Base-by-base conservation (phyloP, 352 stramenopile genomes). In the Globisporangium spinosum region DNA sequence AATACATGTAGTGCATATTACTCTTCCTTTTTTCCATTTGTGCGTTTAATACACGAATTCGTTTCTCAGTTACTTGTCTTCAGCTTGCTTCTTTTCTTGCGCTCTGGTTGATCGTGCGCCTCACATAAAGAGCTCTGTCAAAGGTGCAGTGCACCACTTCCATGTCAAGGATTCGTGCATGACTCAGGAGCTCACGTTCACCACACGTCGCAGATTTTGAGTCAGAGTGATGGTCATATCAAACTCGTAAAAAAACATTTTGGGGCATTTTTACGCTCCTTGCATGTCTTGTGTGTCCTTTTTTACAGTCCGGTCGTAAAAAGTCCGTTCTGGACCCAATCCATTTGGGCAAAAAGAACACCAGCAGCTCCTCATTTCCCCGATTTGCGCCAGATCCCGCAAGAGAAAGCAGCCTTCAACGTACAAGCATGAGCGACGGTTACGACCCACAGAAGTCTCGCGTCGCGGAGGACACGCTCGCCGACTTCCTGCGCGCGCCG, bases 381-480 rank as follows among this genome's bases (percentile, higher is more conserved):
- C 13, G 13, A 43, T 59, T 32, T 17, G 54, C 27, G 32, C 53
- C 6, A 35, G 23, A 40, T 17, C 2, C 10, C 6, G 23, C 38
- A 54, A 9, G 35, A 34, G 40, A 66, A 23, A 69, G 62, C 60
- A 62, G 20, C 38, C 35, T 23, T 47, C 27, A 72, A 32, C 59
- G 66, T 4, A 64, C 0, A 43, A 71, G 32, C 51, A 93, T 90
- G 77, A 72, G 77, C 71, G 89, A 97, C 73, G 88, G 88, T 67
- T 98, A 97, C 80, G 89, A 98, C 71, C 91, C 91, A 27, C 89
- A 96, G 69, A 95, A 95, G 77, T 97, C 90, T 64, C 92, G 91
- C 70, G 89, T 98, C 34, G 90, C 83, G 27, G 89, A 96, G 64
- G 91, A 98, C 74, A 95, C 89, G 70, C 84, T 97, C 27, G 90